phyloP scores from a whole-genome alignment of 2,329 filamentous ascomycete species.

The Fusarium haematococcum region DNA sequence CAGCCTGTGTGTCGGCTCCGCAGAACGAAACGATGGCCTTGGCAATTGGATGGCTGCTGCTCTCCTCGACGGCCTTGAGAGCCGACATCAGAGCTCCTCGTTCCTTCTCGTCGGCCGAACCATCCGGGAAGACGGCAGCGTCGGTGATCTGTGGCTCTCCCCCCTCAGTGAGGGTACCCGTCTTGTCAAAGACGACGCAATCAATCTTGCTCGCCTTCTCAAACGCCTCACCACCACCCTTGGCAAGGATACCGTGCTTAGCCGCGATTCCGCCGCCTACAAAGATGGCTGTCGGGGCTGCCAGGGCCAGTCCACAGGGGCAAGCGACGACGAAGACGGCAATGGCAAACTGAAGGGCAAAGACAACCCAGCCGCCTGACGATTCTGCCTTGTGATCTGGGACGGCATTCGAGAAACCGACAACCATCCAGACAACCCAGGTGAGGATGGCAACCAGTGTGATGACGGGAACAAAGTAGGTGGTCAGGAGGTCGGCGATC shows the following conservation, averaged over 20 bases:
- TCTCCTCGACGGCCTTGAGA: slow-evolving; percentile 73
- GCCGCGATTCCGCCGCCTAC: slow-evolving; percentile 85
- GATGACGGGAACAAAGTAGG: slow-evolving; percentile 81
- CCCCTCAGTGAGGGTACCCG: slow-evolving; percentile 81
- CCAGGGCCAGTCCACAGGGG: slow-evolving; percentile 84
- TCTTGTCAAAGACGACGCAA: slow-evolving; percentile 90
- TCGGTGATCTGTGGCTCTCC: slow-evolving; percentile 78
- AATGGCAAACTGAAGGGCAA: slow-evolving; percentile 85
- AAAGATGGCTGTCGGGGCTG: slow-evolving; percentile 88
- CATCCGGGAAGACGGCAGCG: slow-evolving; percentile 54
- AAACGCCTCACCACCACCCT: slow-evolving; percentile 87
- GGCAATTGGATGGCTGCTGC: slow-evolving; percentile 80
- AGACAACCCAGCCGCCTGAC: slow-evolving; percentile 75
- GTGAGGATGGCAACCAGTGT: slow-evolving; percentile 76
- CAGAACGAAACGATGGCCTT: slow-evolving; percentile 77
- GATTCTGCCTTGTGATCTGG: slow-evolving; percentile 67
- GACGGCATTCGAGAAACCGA: slow-evolving; percentile 70
- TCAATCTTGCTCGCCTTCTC: slow-evolving; percentile 84
- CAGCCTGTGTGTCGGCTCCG: slow-evolving; percentile 48
- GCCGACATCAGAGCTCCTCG: slow-evolving; percentile 60
- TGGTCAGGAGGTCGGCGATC: slow-evolving; percentile 77
- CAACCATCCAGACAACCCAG: slow-evolving; percentile 77
- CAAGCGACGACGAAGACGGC: slow-evolving; percentile 90
- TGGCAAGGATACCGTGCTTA: slow-evolving; percentile 82
- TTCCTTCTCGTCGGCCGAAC: slow-evolving; percentile 32